These are phyloP conservation scores for Heterobasidion parviporum DNA, from an alignment of 1,284 basidiomycete species.

Conservation along the genomic window DNA sequence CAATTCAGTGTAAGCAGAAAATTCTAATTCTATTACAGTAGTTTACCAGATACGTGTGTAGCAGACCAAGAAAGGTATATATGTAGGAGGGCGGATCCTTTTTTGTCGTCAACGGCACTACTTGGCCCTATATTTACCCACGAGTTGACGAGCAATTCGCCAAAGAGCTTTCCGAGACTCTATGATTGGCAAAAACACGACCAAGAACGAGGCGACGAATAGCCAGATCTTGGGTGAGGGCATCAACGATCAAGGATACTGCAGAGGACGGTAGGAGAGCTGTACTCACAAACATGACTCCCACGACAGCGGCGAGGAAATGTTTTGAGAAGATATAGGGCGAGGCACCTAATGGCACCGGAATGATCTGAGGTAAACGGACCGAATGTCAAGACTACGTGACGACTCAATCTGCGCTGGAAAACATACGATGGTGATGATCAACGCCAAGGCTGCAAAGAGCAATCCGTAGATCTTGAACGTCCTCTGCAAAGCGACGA, in stretches of 20 bases:
- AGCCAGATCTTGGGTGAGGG: conserved; percentile 10
- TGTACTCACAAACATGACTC: conserved; percentile 12
- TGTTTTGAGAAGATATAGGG: conserved; percentile 12
- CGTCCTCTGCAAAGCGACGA: conserved; percentile 10
- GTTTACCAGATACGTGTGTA: no score
- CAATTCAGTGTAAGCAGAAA: no score
- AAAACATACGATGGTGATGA: conserved; percentile 16
- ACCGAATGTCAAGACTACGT: not conserved
- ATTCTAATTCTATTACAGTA: no score
- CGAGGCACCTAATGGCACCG: conserved; percentile 12
- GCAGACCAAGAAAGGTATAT: no score
- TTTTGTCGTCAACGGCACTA: no score
- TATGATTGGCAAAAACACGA: conserved; percentile 12
- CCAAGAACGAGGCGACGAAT: conserved; percentile 14
- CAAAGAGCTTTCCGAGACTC: conserved; percentile 13
- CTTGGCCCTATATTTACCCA: not conserved
- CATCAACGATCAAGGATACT: not conserved
- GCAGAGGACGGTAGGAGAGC: not conserved
- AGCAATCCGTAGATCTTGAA: conserved; percentile 13
- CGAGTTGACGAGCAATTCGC: conserved; percentile 2
- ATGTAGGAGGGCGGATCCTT: no score
- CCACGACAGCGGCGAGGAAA: conserved; percentile 12
- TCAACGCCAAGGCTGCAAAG: conserved; percentile 11
- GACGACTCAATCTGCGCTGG: not conserved
- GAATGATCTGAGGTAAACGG: conserved; percentile 6